Conservation (phyloP, 371 early-diverging fungal genomes). For the Actinomortierella ambigua region DNA sequence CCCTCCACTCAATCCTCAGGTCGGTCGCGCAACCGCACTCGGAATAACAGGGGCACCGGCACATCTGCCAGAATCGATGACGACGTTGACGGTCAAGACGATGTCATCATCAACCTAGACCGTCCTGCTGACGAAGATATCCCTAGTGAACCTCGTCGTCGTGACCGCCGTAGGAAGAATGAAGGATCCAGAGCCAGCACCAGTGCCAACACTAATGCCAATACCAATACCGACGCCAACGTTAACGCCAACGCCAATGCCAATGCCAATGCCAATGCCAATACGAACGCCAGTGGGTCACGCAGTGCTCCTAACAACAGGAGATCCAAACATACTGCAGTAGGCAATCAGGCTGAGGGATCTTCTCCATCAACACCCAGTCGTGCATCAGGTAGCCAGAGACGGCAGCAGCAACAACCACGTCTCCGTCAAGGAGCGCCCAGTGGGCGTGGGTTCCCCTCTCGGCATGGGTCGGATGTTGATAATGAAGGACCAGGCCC, state of each 20-base stretch:
- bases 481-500: conserved; percentile 10
- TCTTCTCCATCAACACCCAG: background rate
- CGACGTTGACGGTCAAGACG: conserved; percentile 25
- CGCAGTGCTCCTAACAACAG: conserved; percentile 27
- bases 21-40: conserved; percentile 10
- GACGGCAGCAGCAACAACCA: background rate
- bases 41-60: no score
- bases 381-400: background rate
- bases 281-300: background rate
- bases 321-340: conserved; percentile 28
- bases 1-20: background rate
- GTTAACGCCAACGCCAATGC: conserved; percentile 1
- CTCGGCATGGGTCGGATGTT: conserved; percentile 4
- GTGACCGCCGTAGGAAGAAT: conserved; percentile 11
- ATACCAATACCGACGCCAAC: conserved; percentile 4
- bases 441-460: background rate
- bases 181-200: background rate
- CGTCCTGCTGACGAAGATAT: conserved; percentile 16
- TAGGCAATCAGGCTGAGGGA: conserved; percentile 8
- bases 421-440: background rate
- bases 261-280: background rate
- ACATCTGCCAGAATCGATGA: background rate
- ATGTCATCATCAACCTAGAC: conserved; percentile 33
- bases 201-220: conserved; percentile 2
- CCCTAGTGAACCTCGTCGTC: conserved; percentile 1